phyloP scores from a whole-genome alignment of 257 asterid genomes.

The Rhazya stricta region DNA sequence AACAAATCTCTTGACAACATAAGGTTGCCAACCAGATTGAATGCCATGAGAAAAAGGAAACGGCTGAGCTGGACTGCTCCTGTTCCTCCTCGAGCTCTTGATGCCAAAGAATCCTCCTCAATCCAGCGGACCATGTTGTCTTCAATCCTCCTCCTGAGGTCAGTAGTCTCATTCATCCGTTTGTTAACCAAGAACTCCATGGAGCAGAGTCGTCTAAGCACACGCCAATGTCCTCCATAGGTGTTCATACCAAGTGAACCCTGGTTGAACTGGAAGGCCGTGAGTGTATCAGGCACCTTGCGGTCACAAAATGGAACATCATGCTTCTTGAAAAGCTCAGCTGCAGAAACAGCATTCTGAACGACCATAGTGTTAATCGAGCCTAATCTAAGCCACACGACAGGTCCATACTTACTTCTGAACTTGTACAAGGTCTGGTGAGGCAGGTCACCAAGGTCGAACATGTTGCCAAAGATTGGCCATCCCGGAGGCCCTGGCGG shows the following conservation, averaged over 20 bases:
- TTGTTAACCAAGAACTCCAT: conserved; percentile 47
- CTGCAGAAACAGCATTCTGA: conserved; percentile 32
- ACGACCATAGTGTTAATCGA: conserved; percentile 48
- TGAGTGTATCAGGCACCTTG: conserved; percentile 30
- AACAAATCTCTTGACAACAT: conserved; percentile 48
- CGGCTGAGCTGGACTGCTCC: conserved; percentile 41
- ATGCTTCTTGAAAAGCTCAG: conserved; percentile 57
- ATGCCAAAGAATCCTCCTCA: conserved; percentile 28
- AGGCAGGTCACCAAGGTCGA: conserved; percentile 47
- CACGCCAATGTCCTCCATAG: conserved; percentile 56
- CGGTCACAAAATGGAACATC: conserved; percentile 52
- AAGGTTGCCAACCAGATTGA: conserved; percentile 46
- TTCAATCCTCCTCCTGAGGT: conserved; percentile 31
- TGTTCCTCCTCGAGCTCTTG: conserved; percentile 15
- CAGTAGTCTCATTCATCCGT: conserved; percentile 41
- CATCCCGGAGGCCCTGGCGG: conserved; percentile 55
- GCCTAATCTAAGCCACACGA: conserved; percentile 45
- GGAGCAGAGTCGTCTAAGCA: conserved; percentile 47
- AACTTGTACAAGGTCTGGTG: conserved; percentile 36
- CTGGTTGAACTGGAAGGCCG: conserved; percentile 36
- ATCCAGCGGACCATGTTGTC: conserved; percentile 49
- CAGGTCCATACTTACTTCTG: conserved; percentile 35
- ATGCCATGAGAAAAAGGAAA: conserved; percentile 37
- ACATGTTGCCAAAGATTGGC: conserved; percentile 49
- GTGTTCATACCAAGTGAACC: conserved; percentile 45